Base-by-base conservation (phyloP, 257 asterid species). In the Salvia splendens region DNA sequence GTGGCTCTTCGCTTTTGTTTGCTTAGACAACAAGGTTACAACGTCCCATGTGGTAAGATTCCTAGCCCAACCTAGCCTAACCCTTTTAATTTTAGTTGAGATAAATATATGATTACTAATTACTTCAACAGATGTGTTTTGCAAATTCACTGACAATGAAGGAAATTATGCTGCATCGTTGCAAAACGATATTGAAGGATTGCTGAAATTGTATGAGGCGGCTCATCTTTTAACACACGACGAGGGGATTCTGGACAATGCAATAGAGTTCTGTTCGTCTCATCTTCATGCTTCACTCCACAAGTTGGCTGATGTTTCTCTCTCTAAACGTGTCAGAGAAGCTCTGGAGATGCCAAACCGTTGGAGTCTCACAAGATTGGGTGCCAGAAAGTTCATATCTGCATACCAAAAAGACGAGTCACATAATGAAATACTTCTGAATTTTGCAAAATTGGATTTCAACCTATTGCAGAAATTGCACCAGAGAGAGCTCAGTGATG, bases 21-120 rank as follows among this genome's bases (percentile, higher is more conserved):
- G 46, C 69, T 64, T 3, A 32, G 69, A 64, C 69, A 64, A 47
- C 69, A 64, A 30, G 69, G 69, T 9, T 64, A 47, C 58, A 16
- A 14, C 14, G 30, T 64, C 46, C 33, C 32, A 32, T 64, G 47
- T 5, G 69, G 69, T 30, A 40, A 17, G 46, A 8, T 45, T 8
- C 12, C 5, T 2, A 24, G 6, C 38, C 52, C 8, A 33, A 3
- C 36, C 36, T 3, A 33, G 0, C 36, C 36, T 33, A 33, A 0
- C 3, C 36, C 3, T 5, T 33, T 33, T 33, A 33, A 3, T 33
- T 33, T 33, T 33, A 3, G 3, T 33, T n/a, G n/a, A n/a, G 38
- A 33, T 4, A 47, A 45, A 64, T n/a, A 43, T 64, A 33, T 33
- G 38, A 3, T 4, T 33, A 33, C 38, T 33, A 33, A 33, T 33